Evolutionary conservation across 495 filamentous ascomycete species (phyloP).

Genomic region (Aspergillus biplanus): DNA sequence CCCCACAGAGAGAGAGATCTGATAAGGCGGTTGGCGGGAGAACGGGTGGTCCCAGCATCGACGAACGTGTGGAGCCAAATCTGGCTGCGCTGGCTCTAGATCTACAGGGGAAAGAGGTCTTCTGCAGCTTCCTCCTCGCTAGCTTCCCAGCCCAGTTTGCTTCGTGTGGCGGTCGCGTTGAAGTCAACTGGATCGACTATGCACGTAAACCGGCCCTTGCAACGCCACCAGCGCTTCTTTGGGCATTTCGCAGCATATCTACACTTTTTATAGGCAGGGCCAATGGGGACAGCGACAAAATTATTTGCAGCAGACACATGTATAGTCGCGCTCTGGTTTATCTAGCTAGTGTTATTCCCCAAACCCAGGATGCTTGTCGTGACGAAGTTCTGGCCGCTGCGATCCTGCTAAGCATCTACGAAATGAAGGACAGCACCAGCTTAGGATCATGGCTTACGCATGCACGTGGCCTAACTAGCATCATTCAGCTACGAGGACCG

Average conservation of each 20-base stretch:
- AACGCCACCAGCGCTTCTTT: constrained; percentile 14
- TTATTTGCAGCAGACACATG: constrained; percentile 23
- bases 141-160: constrained; percentile 23
- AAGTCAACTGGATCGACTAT: constrained; percentile 21
- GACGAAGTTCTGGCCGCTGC: constrained; percentile 24
- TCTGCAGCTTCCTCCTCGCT: constrained; percentile 21
- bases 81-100: constrained; percentile 17
- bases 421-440: constrained; percentile 30
- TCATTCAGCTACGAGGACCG: constrained; percentile 32
- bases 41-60: constrained; percentile 6
- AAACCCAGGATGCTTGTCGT: constrained; percentile 11
- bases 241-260: constrained; percentile 17
- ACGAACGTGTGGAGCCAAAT: constrained; percentile 24
- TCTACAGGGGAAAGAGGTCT: constrained; percentile 21
- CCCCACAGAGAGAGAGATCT: not conserved
- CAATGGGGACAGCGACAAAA: constrained; percentile 14
- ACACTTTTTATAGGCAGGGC: constrained; percentile 17
- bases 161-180: constrained; percentile 15
- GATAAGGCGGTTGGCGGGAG: not conserved
- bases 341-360: constrained; percentile 8
- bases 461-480: constrained; percentile 29
- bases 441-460: constrained; percentile 32
- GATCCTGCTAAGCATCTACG: constrained; percentile 32
- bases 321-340: constrained; percentile 21
- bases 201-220: constrained; percentile 3